These are phyloP conservation scores for Heteromeles arbutifolia DNA, from an alignment of 306 rosid genomes.

Conservation along the genomic window DNA sequence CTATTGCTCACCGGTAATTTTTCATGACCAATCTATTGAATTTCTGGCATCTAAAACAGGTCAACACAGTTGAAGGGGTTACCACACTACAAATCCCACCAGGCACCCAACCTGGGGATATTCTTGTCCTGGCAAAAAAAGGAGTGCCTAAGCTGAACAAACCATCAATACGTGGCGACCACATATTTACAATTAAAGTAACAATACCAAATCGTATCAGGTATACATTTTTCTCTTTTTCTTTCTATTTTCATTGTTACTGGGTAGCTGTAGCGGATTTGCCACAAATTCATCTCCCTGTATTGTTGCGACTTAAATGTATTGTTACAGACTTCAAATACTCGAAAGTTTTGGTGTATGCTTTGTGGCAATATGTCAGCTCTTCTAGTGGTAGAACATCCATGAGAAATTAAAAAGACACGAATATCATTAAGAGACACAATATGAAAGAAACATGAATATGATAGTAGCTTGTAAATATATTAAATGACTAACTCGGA, in stretches of 20 bases:
- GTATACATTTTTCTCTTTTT: conserved; percentile 29
- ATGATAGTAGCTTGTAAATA: background rate
- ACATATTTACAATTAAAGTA: conserved; percentile 79
- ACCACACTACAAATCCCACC: conserved; percentile 75
- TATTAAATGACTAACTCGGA: background rate
- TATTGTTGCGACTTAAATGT: background rate
- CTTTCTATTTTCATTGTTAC: background rate
- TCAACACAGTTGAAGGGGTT: conserved; percentile 80
- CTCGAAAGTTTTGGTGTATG: background rate
- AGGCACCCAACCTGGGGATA: conserved; percentile 92
- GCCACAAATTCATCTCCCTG: background rate
- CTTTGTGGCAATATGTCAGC: background rate
- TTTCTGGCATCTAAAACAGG: conserved; percentile 43
- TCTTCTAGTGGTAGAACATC: background rate
- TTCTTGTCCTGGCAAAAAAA: conserved; percentile 74
- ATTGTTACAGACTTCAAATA: background rate
- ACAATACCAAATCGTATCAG: conserved; percentile 82
- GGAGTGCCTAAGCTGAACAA: conserved; percentile 89
- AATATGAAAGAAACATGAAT: background rate
- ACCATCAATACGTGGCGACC: conserved; percentile 91
- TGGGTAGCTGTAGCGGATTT: background rate
- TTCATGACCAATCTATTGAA: conserved; percentile 15
- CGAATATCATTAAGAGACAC: background rate
- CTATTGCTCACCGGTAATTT: background rate
- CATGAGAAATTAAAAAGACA: background rate